These are phyloP conservation scores for Phoma sp. DNA, from an alignment of 2,329 filamentous ascomycete genomes.

Conservation along the genomic window DNA sequence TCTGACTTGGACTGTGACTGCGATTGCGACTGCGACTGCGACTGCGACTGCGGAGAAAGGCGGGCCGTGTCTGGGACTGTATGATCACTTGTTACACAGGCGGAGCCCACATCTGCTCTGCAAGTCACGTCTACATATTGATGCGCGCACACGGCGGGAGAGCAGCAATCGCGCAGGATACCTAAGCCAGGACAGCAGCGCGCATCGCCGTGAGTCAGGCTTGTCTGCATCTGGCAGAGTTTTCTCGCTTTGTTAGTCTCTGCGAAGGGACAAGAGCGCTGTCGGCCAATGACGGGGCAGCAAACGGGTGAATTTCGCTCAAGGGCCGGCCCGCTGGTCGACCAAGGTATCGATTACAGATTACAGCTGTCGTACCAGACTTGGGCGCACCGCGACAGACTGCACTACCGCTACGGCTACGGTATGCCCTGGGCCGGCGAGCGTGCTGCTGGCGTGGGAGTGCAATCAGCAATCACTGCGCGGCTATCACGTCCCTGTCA, in stretches of 20 bases:
- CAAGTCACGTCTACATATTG: conserved; percentile 10
- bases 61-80: conserved; percentile 16
- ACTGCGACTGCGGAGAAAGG: conserved; percentile 16
- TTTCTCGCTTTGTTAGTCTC: conserved; percentile 15
- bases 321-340: conserved; percentile 41
- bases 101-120: neutral
- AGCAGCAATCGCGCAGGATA: conserved; percentile 16
- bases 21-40: neutral
- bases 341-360: conserved; percentile 34
- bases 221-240: conserved; percentile 33
- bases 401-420: too few relatives aligned
- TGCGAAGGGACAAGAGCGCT: neutral
- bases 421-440: too few relatives aligned
- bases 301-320: conserved; percentile 29
- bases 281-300: conserved; percentile 29
- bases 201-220: neutral
- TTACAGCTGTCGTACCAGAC: conserved; percentile 37
- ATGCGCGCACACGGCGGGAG: conserved; percentile 14
- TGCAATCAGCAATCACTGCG: too few relatives aligned
- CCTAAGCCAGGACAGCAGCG: neutral
- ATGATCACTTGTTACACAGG: conserved; percentile 8
- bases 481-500: too few relatives aligned
- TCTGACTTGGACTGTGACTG: too few relatives aligned
- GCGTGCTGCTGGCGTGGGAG: too few relatives aligned
- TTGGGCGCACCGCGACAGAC: neutral